Percentiles rank a stretch among this genome's conserved stretches.
Evolutionary conservation across 139 green algal genomes (phyloP).

Genomic region (Dunaliella sp.): DNA sequence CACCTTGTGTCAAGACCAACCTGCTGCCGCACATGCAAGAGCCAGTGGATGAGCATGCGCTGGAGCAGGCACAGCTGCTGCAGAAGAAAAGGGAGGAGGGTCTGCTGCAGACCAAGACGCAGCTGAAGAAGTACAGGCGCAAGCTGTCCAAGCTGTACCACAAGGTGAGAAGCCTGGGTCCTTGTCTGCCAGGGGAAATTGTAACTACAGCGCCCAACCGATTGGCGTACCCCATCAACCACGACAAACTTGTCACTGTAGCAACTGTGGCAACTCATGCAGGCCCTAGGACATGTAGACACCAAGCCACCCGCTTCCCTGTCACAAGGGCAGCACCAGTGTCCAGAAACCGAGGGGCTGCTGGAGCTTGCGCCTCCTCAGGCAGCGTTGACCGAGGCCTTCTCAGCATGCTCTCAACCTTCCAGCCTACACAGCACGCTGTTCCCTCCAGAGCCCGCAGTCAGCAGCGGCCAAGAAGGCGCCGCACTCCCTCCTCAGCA

Average conservation of each 20-base stretch:
- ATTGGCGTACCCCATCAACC: not conserved
- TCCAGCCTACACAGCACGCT: not conserved
- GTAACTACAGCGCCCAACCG: not conserved
- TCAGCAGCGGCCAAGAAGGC: too few species aligned
- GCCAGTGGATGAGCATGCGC: not conserved
- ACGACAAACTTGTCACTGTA: not conserved
- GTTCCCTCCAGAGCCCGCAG: not conserved
- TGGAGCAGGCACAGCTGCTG: not conserved
- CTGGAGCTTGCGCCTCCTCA: not conserved
- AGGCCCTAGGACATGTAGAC: not conserved
- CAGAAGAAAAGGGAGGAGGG: not conserved
- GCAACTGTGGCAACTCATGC: not conserved
- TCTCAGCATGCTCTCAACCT: not conserved
- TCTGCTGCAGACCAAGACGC: slow-evolving; percentile 15
- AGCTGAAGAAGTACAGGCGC: slow-evolving; percentile 53
- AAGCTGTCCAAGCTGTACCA: slow-evolving; percentile 47
- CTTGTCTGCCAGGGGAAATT: too few species aligned
- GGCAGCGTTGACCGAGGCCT: not conserved
- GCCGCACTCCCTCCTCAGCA: too few species aligned
- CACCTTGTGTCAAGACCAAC: not conserved
- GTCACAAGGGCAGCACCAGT: not conserved
- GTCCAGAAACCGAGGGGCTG: not conserved
- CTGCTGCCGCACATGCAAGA: not conserved
- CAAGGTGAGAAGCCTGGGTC: too few species aligned
- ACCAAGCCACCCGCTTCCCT: not conserved